These are phyloP conservation scores for Apiospora rasikravindrae DNA, from an alignment of 2,329 filamentous ascomycete genomes.

Conservation along the genomic window DNA sequence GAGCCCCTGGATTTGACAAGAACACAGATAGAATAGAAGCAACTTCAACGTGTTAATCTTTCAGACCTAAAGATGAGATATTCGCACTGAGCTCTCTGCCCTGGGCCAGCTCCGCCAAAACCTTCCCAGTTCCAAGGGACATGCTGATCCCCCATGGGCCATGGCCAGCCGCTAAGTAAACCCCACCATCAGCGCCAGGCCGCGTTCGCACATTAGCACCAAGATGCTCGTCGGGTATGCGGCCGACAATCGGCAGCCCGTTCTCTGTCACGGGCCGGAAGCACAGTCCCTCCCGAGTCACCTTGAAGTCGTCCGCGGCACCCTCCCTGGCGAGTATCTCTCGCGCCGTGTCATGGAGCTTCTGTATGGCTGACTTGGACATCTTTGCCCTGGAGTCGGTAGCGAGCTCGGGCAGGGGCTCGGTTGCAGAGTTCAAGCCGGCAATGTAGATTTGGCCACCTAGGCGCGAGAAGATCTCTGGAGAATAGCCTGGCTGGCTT, in stretches of 20 bases:
- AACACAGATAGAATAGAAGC: neutral
- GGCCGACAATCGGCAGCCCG: constrained; percentile 67
- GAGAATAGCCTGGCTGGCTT: constrained; percentile 59
- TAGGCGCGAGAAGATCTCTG: constrained; percentile 72
- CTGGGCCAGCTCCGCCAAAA: constrained; percentile 73
- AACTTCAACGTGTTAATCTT: neutral
- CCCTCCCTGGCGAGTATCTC: constrained; percentile 50
- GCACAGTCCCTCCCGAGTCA: constrained; percentile 70
- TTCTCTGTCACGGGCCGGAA: constrained; percentile 72
- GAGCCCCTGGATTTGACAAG: constrained; percentile 2
- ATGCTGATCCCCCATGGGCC: constrained; percentile 76
- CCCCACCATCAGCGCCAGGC: constrained; percentile 58
- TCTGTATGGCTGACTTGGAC: constrained; percentile 51
- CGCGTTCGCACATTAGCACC: constrained; percentile 52
- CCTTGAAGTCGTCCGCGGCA: constrained; percentile 57
- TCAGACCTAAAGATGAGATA: constrained; percentile 55
- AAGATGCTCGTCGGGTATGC: constrained; percentile 61
- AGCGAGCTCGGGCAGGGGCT: constrained; percentile 64
- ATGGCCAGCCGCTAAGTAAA: constrained; percentile 75
- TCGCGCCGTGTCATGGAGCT: constrained; percentile 54
- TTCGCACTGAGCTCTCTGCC: constrained; percentile 63
- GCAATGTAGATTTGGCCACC: constrained; percentile 75
- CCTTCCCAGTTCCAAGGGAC: constrained; percentile 70
- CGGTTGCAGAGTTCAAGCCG: constrained; percentile 67
- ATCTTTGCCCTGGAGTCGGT: constrained; percentile 49